phyloP scores from a whole-genome alignment of 495 filamentous ascomycete genomes.

The Penicillium turbatum region DNA sequence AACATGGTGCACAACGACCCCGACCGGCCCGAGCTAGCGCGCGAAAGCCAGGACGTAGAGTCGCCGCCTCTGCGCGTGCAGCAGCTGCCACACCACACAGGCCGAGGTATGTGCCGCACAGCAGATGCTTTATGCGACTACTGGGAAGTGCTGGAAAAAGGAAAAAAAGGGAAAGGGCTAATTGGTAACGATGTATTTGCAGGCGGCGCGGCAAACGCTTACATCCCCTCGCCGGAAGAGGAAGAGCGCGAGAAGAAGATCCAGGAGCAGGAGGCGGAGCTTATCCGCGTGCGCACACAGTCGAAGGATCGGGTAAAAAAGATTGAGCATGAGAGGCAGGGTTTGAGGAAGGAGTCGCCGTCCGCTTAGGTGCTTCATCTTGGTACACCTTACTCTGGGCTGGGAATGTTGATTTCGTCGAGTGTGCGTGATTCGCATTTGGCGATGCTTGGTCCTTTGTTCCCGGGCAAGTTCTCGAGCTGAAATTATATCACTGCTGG shows the following conservation, averaged over 20 bases:
- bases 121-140: no score
- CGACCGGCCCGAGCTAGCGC: conserved; percentile 59
- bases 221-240: conserved; percentile 37
- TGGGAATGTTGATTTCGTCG: background rate
- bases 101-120: conserved; percentile 37
- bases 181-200: background rate
- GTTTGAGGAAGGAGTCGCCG: conserved; percentile 22
- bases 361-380: conserved; percentile 6
- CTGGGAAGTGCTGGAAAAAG: background rate
- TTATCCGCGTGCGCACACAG: conserved; percentile 35
- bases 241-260: conserved; percentile 29
- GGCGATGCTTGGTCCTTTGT: background rate
- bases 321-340: conserved; percentile 26
- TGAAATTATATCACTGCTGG: conserved; percentile 20
- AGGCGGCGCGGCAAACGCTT: conserved; percentile 46
- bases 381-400: background rate
- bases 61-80: conserved; percentile 47
- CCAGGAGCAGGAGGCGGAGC: conserved; percentile 33
- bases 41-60: conserved; percentile 76
- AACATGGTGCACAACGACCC: conserved; percentile 75
- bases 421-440: background rate
- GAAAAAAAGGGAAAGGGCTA: background rate
- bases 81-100: conserved; percentile 40
- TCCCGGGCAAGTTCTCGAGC: background rate
- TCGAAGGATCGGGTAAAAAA: conserved; percentile 40